phyloP scores from a whole-genome alignment of 2,329 filamentous ascomycete species.

The Botryotinia convoluta region DNA sequence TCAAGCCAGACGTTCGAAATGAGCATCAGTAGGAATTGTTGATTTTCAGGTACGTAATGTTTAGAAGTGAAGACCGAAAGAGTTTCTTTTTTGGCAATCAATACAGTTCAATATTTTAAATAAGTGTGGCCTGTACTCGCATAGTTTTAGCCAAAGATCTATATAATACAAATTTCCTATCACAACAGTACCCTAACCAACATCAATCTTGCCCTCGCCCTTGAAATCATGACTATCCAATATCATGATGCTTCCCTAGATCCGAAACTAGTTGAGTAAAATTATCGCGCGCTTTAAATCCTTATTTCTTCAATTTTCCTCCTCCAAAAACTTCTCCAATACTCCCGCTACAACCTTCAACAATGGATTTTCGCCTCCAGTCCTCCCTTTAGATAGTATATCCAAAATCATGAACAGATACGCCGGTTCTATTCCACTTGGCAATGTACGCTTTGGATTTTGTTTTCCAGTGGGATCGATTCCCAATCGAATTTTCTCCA shows the following conservation, averaged over 20 bases:
- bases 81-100: not conserved
- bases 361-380: not conserved
- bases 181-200: not conserved
- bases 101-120: not conserved
- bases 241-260: not conserved
- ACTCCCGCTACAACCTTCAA: not conserved
- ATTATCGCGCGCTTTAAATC: not conserved
- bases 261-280: not conserved
- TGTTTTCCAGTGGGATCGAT: not conserved
- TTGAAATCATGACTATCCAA: rapidly evolving
- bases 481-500: not conserved
- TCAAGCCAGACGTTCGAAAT: not conserved
- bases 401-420: not conserved
- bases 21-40: not conserved
- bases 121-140: too few species aligned
- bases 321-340: not conserved
- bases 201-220: not conserved
- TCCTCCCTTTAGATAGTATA: not conserved
- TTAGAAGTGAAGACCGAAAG: not conserved
- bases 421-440: not conserved
- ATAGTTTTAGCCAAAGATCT: too few species aligned
- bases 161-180: not conserved
- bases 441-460: not conserved
- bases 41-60: too few species aligned
- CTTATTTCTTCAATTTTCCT: not conserved